Conservation (phyloP, 306 rosid genomes). For the Hippophae gyantsensis region DNA sequence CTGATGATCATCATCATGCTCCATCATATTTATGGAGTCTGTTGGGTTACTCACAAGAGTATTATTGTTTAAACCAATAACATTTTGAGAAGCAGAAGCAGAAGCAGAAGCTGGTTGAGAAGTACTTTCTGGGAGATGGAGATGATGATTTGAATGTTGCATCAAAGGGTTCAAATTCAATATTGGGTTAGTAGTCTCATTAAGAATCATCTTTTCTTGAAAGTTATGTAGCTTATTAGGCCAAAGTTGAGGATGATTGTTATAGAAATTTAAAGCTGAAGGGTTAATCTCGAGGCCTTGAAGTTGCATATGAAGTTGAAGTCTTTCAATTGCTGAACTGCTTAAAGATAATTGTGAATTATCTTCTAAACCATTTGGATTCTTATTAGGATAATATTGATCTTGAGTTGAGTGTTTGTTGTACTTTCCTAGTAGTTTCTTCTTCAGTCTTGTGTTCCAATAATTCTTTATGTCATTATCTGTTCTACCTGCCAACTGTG, state of each 20-base stretch:
- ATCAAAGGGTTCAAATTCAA: constrained; percentile 23
- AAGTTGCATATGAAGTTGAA: constrained; percentile 93
- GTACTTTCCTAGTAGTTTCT: constrained; percentile 78
- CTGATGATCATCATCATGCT: constrained; percentile 15
- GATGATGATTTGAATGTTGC: constrained; percentile 13
- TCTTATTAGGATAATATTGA: constrained; percentile 24
- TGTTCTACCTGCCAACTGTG: constrained; percentile 96
- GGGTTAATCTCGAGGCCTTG: constrained; percentile 69
- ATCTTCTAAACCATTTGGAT: constrained; percentile 19
- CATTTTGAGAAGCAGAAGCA: too few species aligned
- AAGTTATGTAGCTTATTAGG: constrained; percentile 67
- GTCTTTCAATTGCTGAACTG: constrained; percentile 83
- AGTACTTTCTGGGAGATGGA: neutral
- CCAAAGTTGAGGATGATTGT: constrained; percentile 57
- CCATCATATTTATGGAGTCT: constrained; percentile 18
- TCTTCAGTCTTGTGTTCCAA: constrained; percentile 94
- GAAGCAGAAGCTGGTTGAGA: too few species aligned
- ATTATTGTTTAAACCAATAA: too few species aligned
- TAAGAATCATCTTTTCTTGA: constrained; percentile 53
- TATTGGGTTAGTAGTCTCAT: constrained; percentile 25
- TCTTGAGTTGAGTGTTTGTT: constrained; percentile 45
- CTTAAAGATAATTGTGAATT: constrained; percentile 37
- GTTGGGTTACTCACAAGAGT: constrained; percentile 7
- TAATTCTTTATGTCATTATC: constrained; percentile 95
- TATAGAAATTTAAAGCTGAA: constrained; percentile 29